Conservation (phyloP, 2,329 filamentous ascomycete genomes). For the Ambrosiella xylebori region DNA sequence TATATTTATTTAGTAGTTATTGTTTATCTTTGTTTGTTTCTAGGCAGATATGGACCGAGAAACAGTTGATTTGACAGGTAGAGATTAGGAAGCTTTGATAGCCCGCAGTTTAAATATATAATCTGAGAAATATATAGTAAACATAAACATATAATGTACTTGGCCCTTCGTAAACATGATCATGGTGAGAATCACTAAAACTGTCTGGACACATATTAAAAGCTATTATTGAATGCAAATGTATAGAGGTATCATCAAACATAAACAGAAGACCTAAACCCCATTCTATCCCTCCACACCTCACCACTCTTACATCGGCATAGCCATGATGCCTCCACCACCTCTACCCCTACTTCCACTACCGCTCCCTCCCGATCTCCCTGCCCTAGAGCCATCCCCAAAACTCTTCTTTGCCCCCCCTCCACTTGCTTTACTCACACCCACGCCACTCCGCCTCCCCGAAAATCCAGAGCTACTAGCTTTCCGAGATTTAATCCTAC, state of each 20-base stretch:
- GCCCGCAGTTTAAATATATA: too few relatives aligned
- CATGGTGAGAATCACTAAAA: too few relatives aligned
- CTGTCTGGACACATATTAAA: too few relatives aligned
- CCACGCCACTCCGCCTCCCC: neutral
- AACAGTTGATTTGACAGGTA: neutral
- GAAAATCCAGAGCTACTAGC: neutral
- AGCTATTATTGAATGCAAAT: neutral
- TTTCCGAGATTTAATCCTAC: neutral
- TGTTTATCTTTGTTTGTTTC: neutral
- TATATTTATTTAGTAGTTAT: neutral
- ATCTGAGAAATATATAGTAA: neutral
- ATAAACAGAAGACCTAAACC: too few relatives aligned
- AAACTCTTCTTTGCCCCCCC: neutral
- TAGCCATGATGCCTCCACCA: conserved; percentile 8
- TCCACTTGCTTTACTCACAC: conserved; percentile 2
- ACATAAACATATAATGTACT: neutral
- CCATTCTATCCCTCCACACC: too few relatives aligned
- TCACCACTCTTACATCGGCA: conserved; percentile 8
- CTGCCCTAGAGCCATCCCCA: neutral
- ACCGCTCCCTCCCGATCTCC: conserved; percentile 13
- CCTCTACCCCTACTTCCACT: neutral
- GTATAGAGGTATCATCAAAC: neutral
- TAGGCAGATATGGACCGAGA: neutral
- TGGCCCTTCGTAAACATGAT: too few relatives aligned
- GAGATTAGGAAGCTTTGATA: neutral